A percentile compares a stretch with the other conserved stretches of the same genome.
phyloP scores from a whole-genome alignment of 768 basidiomycete species.

The Boletus vinaceobasis region DNA sequence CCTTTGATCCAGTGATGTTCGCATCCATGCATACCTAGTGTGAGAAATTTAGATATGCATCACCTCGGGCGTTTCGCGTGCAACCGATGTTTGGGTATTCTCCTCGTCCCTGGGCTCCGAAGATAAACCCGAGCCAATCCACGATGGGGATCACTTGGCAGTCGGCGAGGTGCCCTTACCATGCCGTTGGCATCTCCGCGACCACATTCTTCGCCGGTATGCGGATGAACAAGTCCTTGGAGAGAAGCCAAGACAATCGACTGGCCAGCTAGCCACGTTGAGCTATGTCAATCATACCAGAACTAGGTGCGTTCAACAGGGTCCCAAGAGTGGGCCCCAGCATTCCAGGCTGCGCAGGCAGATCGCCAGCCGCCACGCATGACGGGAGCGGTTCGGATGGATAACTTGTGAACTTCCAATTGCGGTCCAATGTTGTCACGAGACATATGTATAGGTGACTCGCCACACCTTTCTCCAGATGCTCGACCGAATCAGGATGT shows the following conservation, averaged over 20 bases:
- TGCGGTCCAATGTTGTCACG: neutral
- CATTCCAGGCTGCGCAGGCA: neutral
- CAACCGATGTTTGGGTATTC: too few species aligned
- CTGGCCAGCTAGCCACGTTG: neutral
- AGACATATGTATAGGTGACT: neutral
- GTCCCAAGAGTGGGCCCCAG: neutral
- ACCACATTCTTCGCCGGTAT: neutral
- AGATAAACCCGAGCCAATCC: neutral
- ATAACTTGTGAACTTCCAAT: neutral
- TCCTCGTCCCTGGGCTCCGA: neutral
- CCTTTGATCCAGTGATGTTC: neutral
- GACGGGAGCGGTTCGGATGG: neutral
- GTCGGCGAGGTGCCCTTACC: neutral
- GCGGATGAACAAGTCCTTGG: neutral
- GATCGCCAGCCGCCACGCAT: neutral
- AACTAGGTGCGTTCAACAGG: neutral
- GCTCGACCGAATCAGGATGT: neutral
- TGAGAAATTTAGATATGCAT: too few species aligned
- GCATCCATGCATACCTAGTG: too few species aligned
- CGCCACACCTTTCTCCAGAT: neutral
- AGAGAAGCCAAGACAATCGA: neutral
- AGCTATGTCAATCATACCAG: neutral
- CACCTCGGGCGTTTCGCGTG: neutral
- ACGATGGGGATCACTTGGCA: neutral
- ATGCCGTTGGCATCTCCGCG: neutral